Evolutionary conservation across 108 stramenopile genomes (phyloP), one percentile per base, ranked within the genome.

Genomic region (Stephanodiscus triporus): DNA sequence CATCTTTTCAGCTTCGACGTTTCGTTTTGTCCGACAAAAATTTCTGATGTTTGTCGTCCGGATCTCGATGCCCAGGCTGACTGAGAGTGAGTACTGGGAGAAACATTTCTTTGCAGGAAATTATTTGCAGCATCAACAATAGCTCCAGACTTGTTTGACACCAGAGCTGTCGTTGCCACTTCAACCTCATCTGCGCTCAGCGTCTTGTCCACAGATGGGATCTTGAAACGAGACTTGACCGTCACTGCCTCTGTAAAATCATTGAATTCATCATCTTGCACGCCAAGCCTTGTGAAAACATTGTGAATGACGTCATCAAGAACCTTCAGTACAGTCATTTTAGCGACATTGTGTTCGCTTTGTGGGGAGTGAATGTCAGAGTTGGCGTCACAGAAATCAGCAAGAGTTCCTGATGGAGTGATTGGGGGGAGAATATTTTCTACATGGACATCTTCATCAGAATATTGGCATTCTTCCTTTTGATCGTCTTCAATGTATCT

Each of bases 211-310:
- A 40, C 23, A 1, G 23, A 55, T 5, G 38, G 54, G 42, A n/a
- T 29, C 34, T 65, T 54, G 26, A 29, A 14, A 20, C 68, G 68
- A 70, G 24, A 58, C 22, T 27, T 58, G 2, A 45, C 68, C n/a
- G 43, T 10, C 29, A 70, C 68, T 16, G 56, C 68, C 43, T 59
- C 56, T 22, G 20, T 47, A 27, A 70, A 70, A 17, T 70, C 68
- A 66, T 53, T 65, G 70, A 42, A 66, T 51, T 55, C 27, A 22
- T 66, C 71, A 7, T 51, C 53, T 17, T 73, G 56, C 45, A 91
- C 43, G 16, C 91, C 91, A 63, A 89, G 85, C 50, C 80, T 53
- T 13, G 30, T 24, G 49, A 89, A 89, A 4, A 77, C 88, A 22
- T 57, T 63, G 48, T 81, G 63, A 24, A 89, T 48, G 34, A 88